Evolutionary conservation across 192 early-diverging fungal genomes (phyloP).

Genomic region (Backusella luteola): DNA sequence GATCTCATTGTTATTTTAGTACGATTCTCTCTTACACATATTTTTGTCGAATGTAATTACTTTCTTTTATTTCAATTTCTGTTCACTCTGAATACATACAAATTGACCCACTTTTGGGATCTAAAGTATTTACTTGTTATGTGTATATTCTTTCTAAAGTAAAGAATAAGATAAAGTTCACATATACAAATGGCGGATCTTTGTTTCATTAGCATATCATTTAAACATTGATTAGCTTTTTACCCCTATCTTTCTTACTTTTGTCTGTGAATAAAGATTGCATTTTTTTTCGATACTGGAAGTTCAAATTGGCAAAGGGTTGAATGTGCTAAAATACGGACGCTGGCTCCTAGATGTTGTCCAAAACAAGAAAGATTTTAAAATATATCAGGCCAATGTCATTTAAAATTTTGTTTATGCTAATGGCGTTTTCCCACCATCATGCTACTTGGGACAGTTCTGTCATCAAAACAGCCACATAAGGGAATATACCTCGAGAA

Average conservation of each 20-base stretch:
- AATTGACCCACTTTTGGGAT: neutral
- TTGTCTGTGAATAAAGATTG: neutral
- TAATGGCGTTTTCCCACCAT: no score
- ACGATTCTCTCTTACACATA: neutral
- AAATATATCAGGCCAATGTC: no score
- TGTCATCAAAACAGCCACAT: no score
- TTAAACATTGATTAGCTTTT: neutral
- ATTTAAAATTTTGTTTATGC: no score
- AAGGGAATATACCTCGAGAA: no score
- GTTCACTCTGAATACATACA: neutral
- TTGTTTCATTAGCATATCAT: neutral
- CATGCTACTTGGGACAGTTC: no score
- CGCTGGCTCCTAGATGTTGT: no score
- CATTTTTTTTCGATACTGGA: no score
- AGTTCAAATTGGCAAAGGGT: no score
- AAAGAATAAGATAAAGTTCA: neutral
- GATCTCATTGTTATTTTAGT: neutral
- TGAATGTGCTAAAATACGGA: no score
- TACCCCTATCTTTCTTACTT: neutral
- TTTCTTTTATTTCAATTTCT: neutral
- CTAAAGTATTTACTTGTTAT: neutral
- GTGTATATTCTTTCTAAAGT: neutral
- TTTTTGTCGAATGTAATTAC: neutral
- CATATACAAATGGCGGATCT: neutral
- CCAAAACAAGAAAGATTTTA: no score